Conservation (phyloP, 2,329 filamentous ascomycete species). For the Penicillium paneum region DNA sequence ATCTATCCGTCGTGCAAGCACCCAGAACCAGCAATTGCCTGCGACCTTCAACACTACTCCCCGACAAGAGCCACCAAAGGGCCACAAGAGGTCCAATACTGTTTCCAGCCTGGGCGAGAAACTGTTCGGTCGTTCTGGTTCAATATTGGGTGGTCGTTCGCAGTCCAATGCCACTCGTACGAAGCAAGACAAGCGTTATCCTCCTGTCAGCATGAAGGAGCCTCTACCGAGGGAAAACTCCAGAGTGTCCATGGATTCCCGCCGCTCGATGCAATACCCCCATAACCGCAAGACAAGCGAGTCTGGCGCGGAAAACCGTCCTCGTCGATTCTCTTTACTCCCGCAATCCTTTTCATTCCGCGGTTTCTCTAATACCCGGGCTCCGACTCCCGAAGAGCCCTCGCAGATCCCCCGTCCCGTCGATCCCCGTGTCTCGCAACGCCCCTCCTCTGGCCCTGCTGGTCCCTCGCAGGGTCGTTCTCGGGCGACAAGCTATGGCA, state of each 20-base stretch:
- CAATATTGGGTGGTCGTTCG: constrained; percentile 65
- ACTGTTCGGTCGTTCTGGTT: constrained; percentile 78
- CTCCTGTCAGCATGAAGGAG: constrained; percentile 86
- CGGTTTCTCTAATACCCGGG: constrained; percentile 58
- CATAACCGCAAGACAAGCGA: constrained; percentile 69
- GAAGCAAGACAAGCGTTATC: constrained; percentile 66
- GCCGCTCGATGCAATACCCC: constrained; percentile 68
- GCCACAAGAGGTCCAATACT: constrained; percentile 68
- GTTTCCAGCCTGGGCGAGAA: constrained; percentile 80
- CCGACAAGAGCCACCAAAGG: constrained; percentile 45
- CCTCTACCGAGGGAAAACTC: constrained; percentile 59
- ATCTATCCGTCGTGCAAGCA: constrained; percentile 60
- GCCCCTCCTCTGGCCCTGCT: constrained; percentile 38
- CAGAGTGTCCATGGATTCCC: constrained; percentile 69
- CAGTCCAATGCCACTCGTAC: constrained; percentile 40
- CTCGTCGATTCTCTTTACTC: constrained; percentile 68
- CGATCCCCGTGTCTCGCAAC: constrained; percentile 27
- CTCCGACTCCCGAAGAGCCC: constrained; percentile 46
- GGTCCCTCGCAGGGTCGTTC: constrained; percentile 15
- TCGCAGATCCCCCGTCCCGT: constrained; percentile 38
- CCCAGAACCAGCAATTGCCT: constrained; percentile 56
- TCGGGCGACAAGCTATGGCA: constrained; percentile 34
- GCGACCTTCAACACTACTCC: constrained; percentile 57
- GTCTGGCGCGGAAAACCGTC: constrained; percentile 59
- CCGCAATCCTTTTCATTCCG: constrained; percentile 63